Percentiles rank a stretch among this genome's conserved stretches.
Conservation (phyloP, 164 flowering plant genomes). For the Vitis amurensis region DNA sequence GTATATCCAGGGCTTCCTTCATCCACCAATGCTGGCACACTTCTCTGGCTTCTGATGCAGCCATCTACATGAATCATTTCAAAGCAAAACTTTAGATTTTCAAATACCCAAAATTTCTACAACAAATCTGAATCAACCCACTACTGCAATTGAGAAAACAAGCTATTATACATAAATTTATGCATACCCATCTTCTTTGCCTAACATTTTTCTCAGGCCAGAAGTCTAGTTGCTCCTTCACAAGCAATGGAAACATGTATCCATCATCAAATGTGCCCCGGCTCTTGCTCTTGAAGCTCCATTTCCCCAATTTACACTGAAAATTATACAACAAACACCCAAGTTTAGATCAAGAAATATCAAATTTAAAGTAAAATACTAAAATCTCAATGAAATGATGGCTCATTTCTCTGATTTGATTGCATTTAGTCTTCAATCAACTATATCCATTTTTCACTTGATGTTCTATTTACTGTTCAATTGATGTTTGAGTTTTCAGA, state of each 20-base stretch:
- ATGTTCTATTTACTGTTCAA: too few species aligned
- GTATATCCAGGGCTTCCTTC: conserved; percentile 32
- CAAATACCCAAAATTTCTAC: background rate
- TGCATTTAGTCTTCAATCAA: too few species aligned
- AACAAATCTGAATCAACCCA: background rate
- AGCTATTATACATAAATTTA: too few species aligned
- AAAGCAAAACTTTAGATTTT: background rate
- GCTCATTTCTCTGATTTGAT: too few species aligned
- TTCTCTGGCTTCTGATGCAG: conserved; percentile 24
- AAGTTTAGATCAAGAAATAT: too few species aligned
- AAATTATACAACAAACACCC: background rate
- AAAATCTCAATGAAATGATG: too few species aligned
- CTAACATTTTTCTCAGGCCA: conserved; percentile 33
- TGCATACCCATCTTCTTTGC: conserved; percentile 30
- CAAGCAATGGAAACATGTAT: conserved; percentile 32
- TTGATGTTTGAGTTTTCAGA: background rate
- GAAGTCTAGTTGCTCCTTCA: conserved; percentile 14
- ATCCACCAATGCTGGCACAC: conserved; percentile 25
- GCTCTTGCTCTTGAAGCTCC: conserved; percentile 33
- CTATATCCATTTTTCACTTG: too few species aligned
- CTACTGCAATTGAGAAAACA: background rate
- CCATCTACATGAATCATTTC: conserved; percentile 12
- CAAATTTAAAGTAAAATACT: background rate
- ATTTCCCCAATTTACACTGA: conserved; percentile 28
- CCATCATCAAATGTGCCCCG: conserved; percentile 17